Evolutionary conservation across 306 rosid species (phyloP), one percentile per base, ranked within the genome.

Genomic region (Glycine latifolia): DNA sequence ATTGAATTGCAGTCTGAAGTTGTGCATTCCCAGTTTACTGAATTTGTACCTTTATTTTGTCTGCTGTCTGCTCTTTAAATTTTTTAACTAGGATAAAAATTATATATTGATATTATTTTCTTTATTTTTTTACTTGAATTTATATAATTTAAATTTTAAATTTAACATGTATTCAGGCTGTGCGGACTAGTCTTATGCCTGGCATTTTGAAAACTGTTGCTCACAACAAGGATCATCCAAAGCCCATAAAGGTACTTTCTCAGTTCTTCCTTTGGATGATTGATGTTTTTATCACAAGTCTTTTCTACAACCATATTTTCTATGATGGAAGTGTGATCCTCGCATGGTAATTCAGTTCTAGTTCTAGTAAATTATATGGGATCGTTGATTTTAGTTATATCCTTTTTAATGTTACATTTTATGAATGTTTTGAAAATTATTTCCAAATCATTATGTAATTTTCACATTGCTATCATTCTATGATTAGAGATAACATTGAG

Each of bases 181-280:
- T 88, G 12, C 91, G 97, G 46, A 90, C 95, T 17, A 91, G 92
- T 85, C 90, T 94, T 74, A 92, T 94, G 97, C 90, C 98, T 58
- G 98, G 98, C 63, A 86, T 92, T 75, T 81, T 94, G 89, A 94
- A 91, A 89, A 89, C 94, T 48, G 90, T 92, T 82, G 94, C 92
- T 35, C 94, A 91, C 82, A 94, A 94, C 88, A 94, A 94, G 86
- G 98, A 91, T 85, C 95, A 92, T 78, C 92, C 98, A 49, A 92
- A 92, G 91, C 98, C 98, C 73, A 94, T 92, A 84, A 94, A 91
- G 98, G 97, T 94, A 81, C 37, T 33, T 11, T 20, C 79, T 9
- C 47, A 53, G 59, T 50, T 74, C 20, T 69, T 55, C 43, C 86
- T 4, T 20, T 56, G 5, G 75, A 39, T 67, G 70, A 11, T 67